Conservation (phyloP, 106 monocot species). For the Iris macrosiphon region DNA sequence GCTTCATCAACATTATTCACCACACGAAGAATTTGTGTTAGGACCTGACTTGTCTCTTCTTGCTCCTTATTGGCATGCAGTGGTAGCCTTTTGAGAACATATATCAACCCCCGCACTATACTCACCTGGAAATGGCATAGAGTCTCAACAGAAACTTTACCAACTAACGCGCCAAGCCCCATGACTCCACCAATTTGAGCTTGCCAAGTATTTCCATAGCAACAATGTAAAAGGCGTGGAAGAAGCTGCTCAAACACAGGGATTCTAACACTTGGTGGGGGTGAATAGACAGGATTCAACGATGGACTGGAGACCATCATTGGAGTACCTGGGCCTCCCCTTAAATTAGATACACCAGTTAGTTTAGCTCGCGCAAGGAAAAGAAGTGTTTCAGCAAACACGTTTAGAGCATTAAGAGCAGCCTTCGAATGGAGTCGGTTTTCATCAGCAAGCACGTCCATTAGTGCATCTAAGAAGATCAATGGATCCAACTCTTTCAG, state of each 20-base stretch:
- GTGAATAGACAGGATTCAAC: constrained; percentile 89
- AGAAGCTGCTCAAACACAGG: constrained; percentile 95
- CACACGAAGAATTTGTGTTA: constrained; percentile 89
- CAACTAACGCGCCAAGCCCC: constrained; percentile 92
- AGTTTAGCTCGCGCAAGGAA: constrained; percentile 85
- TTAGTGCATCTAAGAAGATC: constrained; percentile 93
- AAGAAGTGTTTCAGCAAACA: constrained; percentile 82
- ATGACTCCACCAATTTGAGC: constrained; percentile 96
- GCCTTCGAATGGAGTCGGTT: constrained; percentile 80
- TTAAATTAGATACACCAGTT: constrained; percentile 43
- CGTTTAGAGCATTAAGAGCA: constrained; percentile 64
- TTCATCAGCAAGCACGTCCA: constrained; percentile 88
- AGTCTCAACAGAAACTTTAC: constrained; percentile 93
- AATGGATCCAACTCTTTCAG: constrained; percentile 93
- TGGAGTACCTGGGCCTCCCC: constrained; percentile 80
- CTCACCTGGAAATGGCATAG: constrained; percentile 78
- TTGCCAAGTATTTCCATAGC: constrained; percentile 98
- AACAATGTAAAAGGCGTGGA: constrained; percentile 91
- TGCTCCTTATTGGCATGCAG: constrained; percentile 94
- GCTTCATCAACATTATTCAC: constrained; percentile 97
- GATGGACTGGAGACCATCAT: constrained; percentile 98
- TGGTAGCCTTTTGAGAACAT: constrained; percentile 92
- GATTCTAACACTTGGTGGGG: constrained; percentile 68
- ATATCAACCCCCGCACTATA: constrained; percentile 78
- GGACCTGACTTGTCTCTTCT: constrained; percentile 96